Evolutionary conservation across 2,329 filamentous ascomycete genomes (phyloP).

Genomic region (Ophiostoma triangulosporum): DNA sequence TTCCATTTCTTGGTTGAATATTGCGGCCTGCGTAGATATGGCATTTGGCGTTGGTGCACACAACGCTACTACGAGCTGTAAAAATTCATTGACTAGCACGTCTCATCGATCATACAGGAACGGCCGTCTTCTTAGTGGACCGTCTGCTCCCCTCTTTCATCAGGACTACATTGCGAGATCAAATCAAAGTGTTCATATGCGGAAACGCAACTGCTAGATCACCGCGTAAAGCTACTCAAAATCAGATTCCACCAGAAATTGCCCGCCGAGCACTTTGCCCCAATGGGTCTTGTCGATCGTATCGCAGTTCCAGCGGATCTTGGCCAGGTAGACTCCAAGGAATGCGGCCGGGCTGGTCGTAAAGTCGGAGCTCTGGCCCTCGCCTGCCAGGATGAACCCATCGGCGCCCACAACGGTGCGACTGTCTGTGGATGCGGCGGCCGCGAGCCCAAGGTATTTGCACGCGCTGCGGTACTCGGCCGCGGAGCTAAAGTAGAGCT

Average conservation of each 20-base stretch:
- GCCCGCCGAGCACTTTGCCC: background rate
- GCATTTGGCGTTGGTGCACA: too few species aligned
- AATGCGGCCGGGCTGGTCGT: background rate
- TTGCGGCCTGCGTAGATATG: too few species aligned
- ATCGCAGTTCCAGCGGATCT: background rate
- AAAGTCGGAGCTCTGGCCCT: background rate
- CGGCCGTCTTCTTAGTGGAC: too few species aligned
- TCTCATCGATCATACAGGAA: too few species aligned
- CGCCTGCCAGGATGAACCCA: background rate
- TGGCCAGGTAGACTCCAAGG: background rate
- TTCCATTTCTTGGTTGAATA: too few species aligned
- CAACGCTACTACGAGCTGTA: too few species aligned
- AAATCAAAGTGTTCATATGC: too few species aligned
- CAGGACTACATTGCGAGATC: too few species aligned
- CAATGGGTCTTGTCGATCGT: background rate
- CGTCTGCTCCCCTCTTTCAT: too few species aligned
- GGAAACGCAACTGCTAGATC: too few species aligned
- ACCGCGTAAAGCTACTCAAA: too few species aligned
- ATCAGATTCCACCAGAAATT: background rate
- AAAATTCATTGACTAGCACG: too few species aligned
- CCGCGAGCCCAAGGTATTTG: background rate
- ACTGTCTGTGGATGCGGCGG: background rate
- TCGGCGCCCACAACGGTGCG: background rate
- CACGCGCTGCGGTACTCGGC: background rate
- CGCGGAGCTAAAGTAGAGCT: background rate